phyloP scores from a whole-genome alignment of 768 basidiomycete species.

The Naganishia vishniacii region DNA sequence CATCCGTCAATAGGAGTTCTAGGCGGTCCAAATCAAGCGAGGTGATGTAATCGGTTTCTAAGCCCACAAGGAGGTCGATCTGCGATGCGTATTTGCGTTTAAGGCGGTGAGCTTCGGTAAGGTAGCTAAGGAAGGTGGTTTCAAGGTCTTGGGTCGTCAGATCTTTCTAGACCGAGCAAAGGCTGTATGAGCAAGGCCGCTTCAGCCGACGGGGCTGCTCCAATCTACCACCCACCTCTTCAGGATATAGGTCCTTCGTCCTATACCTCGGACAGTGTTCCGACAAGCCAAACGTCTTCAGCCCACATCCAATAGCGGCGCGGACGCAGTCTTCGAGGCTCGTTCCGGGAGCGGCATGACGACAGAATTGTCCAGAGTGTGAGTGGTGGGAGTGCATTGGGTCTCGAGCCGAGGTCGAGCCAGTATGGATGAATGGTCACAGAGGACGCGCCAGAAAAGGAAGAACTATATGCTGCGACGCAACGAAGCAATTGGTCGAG shows the following conservation, averaged over 20 bases:
- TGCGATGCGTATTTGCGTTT: conserved; percentile 59
- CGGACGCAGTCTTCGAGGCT: conserved; percentile 71
- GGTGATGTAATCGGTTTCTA: conserved; percentile 89
- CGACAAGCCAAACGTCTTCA: conserved; percentile 75
- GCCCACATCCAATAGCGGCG: conserved; percentile 72
- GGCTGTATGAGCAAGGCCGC: too few relatives aligned
- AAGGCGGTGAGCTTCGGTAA: conserved; percentile 73
- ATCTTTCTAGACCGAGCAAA: conserved; percentile 53
- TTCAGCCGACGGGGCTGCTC: too few relatives aligned
- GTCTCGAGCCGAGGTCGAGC: too few relatives aligned
- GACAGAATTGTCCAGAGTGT: conserved; percentile 90
- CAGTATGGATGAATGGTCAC: too few relatives aligned
- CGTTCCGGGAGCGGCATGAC: conserved; percentile 65
- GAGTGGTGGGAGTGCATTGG: conserved; percentile 69
- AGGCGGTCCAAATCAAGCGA: conserved; percentile 60
- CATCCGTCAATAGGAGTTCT: conserved; percentile 52
- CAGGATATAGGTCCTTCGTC: conserved; percentile 76
- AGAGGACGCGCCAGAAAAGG: too few relatives aligned
- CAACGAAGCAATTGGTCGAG: too few relatives aligned
- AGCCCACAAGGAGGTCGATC: conserved; percentile 75
- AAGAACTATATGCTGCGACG: too few relatives aligned
- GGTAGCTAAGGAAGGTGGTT: conserved; percentile 65
- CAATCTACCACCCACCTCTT: conserved; percentile 92
- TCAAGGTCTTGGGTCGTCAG: conserved; percentile 56
- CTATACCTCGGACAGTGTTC: conserved; percentile 92